Evolutionary conservation across 225 moss, liverwort and hornwort species (phyloP).

Genomic region (Polytrichum formosum): DNA sequence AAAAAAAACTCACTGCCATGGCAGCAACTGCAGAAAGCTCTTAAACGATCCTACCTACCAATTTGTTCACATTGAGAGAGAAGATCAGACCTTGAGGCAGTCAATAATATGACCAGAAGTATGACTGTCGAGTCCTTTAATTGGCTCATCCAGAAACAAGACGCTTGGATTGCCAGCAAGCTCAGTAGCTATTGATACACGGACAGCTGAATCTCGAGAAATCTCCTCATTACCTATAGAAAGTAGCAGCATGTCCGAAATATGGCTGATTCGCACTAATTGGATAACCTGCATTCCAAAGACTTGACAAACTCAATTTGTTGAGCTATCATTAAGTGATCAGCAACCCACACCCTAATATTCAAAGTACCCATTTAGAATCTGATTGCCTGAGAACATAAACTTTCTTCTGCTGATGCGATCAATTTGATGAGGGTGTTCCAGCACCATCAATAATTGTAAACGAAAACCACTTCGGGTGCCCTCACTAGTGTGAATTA

Average conservation of each 20-base stretch:
- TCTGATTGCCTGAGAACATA: too few species aligned
- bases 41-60: not conserved
- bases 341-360: too few species aligned
- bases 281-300: conserved; percentile 38
- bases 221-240: conserved; percentile 50
- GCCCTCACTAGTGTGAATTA: too few species aligned
- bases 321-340: too few species aligned
- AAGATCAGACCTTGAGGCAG: conserved; percentile 51
- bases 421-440: too few species aligned
- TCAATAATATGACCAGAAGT: conserved; percentile 50
- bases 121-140: conserved; percentile 56
- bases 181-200: conserved; percentile 70
- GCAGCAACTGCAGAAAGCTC: too few species aligned
- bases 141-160: conserved; percentile 74
- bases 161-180: conserved; percentile 90
- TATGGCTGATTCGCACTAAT: conserved; percentile 54
- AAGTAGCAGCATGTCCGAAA: conserved; percentile 50
- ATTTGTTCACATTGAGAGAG: not conserved
- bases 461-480: too few species aligned
- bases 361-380: too few species aligned
- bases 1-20: too few species aligned
- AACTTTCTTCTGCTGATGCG: too few species aligned
- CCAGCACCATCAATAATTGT: too few species aligned
- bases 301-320: not conserved
- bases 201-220: conserved; percentile 51